A percentile compares a stretch with the other conserved stretches of the same genome.
phyloP scores from a whole-genome alignment of 2,329 filamentous ascomycete species.

The Fusarium azukiicola region DNA sequence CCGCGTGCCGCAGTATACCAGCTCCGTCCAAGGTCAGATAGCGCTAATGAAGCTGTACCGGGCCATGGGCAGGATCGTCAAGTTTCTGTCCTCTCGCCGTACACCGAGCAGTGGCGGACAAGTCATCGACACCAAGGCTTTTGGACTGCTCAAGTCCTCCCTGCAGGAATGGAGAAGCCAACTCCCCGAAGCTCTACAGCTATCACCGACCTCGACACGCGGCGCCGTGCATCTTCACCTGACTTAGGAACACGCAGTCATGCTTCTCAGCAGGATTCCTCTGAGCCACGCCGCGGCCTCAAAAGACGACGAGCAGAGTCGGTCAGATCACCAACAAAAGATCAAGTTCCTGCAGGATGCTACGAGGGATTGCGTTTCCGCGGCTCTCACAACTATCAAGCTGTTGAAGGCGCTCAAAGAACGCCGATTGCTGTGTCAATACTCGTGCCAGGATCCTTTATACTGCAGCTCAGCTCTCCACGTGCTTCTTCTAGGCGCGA shows the following conservation, averaged over 20 bases:
- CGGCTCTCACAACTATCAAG: constrained; percentile 16
- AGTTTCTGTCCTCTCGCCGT: constrained; percentile 5
- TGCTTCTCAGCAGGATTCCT: constrained; percentile 21
- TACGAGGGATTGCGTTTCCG: constrained; percentile 9
- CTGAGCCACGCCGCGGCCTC: constrained; percentile 7
- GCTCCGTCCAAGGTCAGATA: constrained; percentile 13
- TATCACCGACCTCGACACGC: constrained; percentile 1
- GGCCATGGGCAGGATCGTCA: constrained; percentile 20
- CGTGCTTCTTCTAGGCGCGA: neutral
- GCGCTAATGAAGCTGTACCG: constrained; percentile 10
- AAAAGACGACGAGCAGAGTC: neutral
- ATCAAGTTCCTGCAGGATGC: constrained; percentile 25
- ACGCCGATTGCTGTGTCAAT: constrained; percentile 3
- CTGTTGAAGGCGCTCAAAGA: constrained; percentile 3
- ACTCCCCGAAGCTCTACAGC: neutral
- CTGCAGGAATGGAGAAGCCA: constrained; percentile 7
- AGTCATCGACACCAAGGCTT: neutral
- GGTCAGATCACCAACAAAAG: neutral
- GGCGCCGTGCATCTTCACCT: constrained; percentile 15
- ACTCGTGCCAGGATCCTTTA: constrained; percentile 8
- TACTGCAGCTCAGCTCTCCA: constrained; percentile 13
- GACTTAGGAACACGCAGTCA: constrained; percentile 2
- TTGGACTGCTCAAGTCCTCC: neutral
- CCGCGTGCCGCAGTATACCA: neutral
- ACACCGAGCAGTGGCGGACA: neutral